A percentile compares a stretch with the other conserved stretches of the same genome.
These are phyloP conservation scores for Plasmodium chabaudi DNA, from an alignment of 169 alveolate species.

Conservation along the genomic window DNA sequence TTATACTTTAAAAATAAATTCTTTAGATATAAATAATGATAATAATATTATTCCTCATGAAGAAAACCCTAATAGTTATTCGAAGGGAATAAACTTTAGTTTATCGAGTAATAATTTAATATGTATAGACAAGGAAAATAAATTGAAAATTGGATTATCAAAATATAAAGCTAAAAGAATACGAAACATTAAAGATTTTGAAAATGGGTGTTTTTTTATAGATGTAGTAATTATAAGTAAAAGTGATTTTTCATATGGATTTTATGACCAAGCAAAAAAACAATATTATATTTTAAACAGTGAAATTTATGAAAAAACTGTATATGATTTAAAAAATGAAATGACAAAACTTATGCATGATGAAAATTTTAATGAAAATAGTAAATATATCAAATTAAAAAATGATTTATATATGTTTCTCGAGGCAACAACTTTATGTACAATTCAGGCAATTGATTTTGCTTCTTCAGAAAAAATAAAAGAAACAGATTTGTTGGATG, in stretches of 20 bases:
- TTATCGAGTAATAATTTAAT: constrained; percentile 63
- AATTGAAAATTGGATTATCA: constrained; percentile 48
- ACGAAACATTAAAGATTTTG: constrained; percentile 39
- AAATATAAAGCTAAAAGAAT: constrained; percentile 72
- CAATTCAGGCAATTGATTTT: constrained; percentile 65
- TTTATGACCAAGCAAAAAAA: constrained; percentile 30
- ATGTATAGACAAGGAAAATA: constrained; percentile 34
- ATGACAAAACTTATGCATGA: constrained; percentile 38
- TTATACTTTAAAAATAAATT: constrained; percentile 41
- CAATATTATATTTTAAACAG: constrained; percentile 34
- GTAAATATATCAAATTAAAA: constrained; percentile 28
- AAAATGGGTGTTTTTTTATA: constrained; percentile 45
- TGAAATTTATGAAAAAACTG: constrained; percentile 47
- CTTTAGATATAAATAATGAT: constrained; percentile 29
- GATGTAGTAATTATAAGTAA: constrained; percentile 72
- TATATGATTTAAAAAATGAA: constrained; percentile 59
- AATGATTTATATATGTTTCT: constrained; percentile 50
- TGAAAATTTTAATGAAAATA: constrained; percentile 45
- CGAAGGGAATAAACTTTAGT: background rate
- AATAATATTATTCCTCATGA: background rate
- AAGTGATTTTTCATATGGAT: constrained; percentile 75
- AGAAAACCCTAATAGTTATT: constrained; percentile 5
- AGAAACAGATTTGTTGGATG: constrained; percentile 12
- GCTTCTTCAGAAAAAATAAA: constrained; percentile 50
- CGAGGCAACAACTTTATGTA: constrained; percentile 64